Percentiles rank a stretch among this genome's conserved stretches.
Evolutionary conservation across 495 filamentous ascomycete species (phyloP).

Genomic region (Ramalina intermedia): DNA sequence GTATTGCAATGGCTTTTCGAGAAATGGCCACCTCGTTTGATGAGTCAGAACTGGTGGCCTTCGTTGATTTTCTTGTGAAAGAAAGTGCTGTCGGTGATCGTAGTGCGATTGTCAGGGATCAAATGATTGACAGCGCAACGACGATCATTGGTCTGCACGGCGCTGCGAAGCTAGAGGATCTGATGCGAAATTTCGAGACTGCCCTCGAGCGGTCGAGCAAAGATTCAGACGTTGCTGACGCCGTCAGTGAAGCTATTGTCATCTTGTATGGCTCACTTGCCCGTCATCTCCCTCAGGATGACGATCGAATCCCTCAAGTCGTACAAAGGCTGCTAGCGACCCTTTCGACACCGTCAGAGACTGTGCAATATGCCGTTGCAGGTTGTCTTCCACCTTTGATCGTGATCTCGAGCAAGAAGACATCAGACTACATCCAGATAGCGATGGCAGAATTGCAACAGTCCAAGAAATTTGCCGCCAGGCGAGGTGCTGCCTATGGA

Average conservation of each 20-base stretch:
- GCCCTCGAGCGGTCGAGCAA: constrained; percentile 71
- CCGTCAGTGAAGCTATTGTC: constrained; percentile 90
- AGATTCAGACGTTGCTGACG: constrained; percentile 60
- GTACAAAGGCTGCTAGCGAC: constrained; percentile 72
- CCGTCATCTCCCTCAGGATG: constrained; percentile 68
- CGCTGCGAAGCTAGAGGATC: constrained; percentile 62
- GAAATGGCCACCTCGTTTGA: constrained; percentile 59
- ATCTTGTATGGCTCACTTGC: constrained; percentile 92
- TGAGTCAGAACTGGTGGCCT: constrained; percentile 51
- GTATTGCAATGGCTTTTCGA: constrained; percentile 73
- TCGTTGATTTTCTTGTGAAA: constrained; percentile 74
- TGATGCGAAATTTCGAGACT: constrained; percentile 83
- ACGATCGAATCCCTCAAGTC: constrained; percentile 70
- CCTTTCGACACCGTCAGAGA: constrained; percentile 87
- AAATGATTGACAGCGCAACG: constrained; percentile 91
- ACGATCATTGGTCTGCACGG: constrained; percentile 66
- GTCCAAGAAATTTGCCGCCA: constrained; percentile 76
- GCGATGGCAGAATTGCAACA: constrained; percentile 66
- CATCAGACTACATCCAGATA: constrained; percentile 63
- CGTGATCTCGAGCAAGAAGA: constrained; percentile 59
- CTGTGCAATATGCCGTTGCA: constrained; percentile 89
- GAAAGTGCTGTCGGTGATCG: constrained; percentile 69
- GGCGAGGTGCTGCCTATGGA: constrained; percentile 88
- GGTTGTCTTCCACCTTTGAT: constrained; percentile 86
- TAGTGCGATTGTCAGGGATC: constrained; percentile 57